Conservation (phyloP, 2,329 filamentous ascomycete species). For the Monilinia vaccinii-corymbosi region DNA sequence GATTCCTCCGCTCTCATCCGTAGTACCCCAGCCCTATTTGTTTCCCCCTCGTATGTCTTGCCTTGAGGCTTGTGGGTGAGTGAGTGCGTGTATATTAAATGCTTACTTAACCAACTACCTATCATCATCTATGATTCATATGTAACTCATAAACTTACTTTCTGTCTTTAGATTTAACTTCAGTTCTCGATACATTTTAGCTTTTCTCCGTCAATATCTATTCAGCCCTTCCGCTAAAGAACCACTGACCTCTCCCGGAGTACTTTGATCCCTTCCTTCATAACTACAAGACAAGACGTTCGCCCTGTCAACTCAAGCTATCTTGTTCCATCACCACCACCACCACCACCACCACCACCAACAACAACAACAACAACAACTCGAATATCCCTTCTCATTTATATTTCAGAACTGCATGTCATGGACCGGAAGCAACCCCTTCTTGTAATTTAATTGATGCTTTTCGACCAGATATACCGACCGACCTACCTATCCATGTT, state of each 20-base stretch:
- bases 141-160: neutral
- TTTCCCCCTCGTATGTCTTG: neutral
- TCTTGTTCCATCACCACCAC: neutral
- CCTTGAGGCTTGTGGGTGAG: neutral
- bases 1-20: neutral
- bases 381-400: conserved; percentile 7
- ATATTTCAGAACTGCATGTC: neutral
- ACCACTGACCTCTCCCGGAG: neutral
- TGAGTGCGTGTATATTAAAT: neutral
- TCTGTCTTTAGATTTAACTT: neutral
- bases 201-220: neutral
- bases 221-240: conserved; percentile 7
- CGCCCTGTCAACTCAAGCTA: neutral
- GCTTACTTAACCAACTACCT: neutral
- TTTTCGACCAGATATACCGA: conserved; percentile 14
- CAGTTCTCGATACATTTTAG: neutral
- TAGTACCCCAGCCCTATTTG: conserved; percentile 2
- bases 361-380: neutral
- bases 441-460: conserved; percentile 17
- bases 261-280: neutral
- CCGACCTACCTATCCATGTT: conserved; percentile 17
- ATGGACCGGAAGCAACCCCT: conserved; percentile 7
- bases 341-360: no score
- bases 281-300: neutral
- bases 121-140: neutral